Percentiles rank a stretch among this genome's conserved stretches.
These are phyloP conservation scores for Babjeviella inositovora DNA, from an alignment of 805 yeast species.

Conservation along the genomic window DNA sequence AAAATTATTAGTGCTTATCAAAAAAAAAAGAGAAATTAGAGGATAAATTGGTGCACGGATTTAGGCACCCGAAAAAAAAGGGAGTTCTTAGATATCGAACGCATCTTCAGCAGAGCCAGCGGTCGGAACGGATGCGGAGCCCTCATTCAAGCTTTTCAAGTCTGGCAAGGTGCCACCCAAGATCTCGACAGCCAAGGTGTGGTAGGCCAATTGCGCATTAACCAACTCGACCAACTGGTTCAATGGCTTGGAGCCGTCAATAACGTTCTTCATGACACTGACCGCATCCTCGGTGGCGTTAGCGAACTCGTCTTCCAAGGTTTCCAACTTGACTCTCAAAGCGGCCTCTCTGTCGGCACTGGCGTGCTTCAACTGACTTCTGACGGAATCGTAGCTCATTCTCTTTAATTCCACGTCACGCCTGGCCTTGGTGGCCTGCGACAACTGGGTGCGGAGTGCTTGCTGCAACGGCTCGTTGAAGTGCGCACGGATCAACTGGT, in stretches of 20 bases:
- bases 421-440: conserved; percentile 53
- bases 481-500: conserved; percentile 49
- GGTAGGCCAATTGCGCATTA: conserved; percentile 69
- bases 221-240: conserved; percentile 53
- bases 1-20: no score
- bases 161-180: conserved; percentile 50
- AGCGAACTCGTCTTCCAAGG: conserved; percentile 80
- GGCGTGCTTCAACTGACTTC: conserved; percentile 30
- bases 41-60: no score
- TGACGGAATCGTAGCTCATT: conserved; percentile 64
- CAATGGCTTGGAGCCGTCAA: conserved; percentile 54
- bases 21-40: no score
- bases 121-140: conserved; percentile 13
- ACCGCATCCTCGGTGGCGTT: conserved; percentile 84
- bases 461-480: conserved; percentile 54
- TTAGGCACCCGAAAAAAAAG: conserved; percentile 1
- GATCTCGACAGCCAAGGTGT: conserved; percentile 56
- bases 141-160: conserved; percentile 42
- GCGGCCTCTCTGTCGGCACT: conserved; percentile 56
- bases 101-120: conserved; percentile 8
- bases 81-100: conserved; percentile 8
- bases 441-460: conserved; percentile 42
- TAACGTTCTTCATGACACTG: conserved; percentile 64
- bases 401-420: conserved; percentile 65
- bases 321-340: conserved; percentile 62